phyloP scores from a whole-genome alignment of 2,329 filamentous ascomycete species.

The Endoconidiophora laricicola region DNA sequence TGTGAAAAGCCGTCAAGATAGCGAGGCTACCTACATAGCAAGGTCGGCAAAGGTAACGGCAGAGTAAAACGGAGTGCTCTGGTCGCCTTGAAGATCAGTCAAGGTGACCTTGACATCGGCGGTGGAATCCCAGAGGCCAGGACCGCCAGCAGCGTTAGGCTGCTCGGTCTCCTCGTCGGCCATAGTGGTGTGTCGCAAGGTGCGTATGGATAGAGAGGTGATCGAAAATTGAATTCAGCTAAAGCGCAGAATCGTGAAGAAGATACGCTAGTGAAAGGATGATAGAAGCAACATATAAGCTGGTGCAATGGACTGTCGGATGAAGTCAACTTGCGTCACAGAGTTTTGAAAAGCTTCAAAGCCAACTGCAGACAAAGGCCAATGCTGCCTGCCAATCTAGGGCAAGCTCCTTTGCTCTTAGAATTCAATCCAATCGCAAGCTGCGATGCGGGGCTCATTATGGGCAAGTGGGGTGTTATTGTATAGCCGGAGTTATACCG shows the following conservation, averaged over 20 bases:
- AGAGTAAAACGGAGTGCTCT: conserved; percentile 75
- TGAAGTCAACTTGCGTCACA: background rate
- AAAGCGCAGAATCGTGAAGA: background rate
- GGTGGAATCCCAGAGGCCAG: conserved; percentile 49
- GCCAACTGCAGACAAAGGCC: conserved; percentile 1
- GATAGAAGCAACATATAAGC: background rate
- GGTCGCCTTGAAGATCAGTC: conserved; percentile 72
- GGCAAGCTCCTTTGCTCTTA: background rate
- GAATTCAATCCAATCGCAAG: conserved; percentile 4
- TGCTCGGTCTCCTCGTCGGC: conserved; percentile 21
- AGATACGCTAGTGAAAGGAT: background rate
- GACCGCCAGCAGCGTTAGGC: conserved; percentile 28
- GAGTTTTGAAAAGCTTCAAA: background rate
- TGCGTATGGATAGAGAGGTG: conserved; percentile 15
- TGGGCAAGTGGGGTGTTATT: background rate
- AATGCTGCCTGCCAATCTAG: background rate
- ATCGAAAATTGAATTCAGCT: conserved; percentile 12
- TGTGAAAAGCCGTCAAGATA: background rate
- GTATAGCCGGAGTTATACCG: background rate
- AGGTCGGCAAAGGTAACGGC: conserved; percentile 72
- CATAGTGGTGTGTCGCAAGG: conserved; percentile 12
- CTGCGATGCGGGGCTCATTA: conserved; percentile 2
- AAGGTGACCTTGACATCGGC: conserved; percentile 89
- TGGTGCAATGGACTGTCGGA: background rate
- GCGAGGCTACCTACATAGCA: conserved; percentile 43